A percentile compares a stretch with the other conserved stretches of the same genome.
These are phyloP conservation scores for Cenchrus fungigraminus DNA, from an alignment of 176 grass and related monocot species.

Conservation along the genomic window DNA sequence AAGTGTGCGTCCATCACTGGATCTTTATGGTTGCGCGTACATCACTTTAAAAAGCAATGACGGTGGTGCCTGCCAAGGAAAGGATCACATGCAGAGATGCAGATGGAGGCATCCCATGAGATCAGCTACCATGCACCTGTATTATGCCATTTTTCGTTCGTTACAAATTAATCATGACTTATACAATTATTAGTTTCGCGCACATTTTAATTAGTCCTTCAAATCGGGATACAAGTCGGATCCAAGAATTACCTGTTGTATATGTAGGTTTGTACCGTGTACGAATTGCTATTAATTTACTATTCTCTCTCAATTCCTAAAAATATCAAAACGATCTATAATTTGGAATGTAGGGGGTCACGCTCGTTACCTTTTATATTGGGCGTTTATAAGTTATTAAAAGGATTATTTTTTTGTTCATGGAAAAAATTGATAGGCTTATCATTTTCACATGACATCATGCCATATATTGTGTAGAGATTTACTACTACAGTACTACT, in stretches of 20 bases:
- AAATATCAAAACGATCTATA: no score
- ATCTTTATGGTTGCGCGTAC: constrained; percentile 3
- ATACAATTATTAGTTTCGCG: no score
- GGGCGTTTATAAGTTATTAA: neutral
- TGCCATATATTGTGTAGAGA: no score
- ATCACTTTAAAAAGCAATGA: neutral
- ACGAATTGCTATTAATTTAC: neutral
- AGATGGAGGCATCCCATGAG: neutral
- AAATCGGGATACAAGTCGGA: no score
- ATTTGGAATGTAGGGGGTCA: no score
- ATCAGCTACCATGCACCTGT: neutral
- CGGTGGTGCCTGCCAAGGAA: neutral
- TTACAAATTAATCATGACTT: no score
- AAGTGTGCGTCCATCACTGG: neutral
- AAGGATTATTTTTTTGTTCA: neutral
- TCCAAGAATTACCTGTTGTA: neutral
- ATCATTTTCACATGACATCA: neutral
- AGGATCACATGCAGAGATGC: constrained; percentile 19
- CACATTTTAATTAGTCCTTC: neutral
- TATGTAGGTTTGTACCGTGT: neutral
- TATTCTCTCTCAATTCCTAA: no score
- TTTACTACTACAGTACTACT: no score
- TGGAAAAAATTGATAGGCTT: neutral
- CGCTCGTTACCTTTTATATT: neutral
- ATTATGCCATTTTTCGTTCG: neutral